Percentiles rank a stretch among this genome's conserved stretches.
phyloP scores from a whole-genome alignment of 2,329 filamentous ascomycete genomes.

The Diatrype stigma region DNA sequence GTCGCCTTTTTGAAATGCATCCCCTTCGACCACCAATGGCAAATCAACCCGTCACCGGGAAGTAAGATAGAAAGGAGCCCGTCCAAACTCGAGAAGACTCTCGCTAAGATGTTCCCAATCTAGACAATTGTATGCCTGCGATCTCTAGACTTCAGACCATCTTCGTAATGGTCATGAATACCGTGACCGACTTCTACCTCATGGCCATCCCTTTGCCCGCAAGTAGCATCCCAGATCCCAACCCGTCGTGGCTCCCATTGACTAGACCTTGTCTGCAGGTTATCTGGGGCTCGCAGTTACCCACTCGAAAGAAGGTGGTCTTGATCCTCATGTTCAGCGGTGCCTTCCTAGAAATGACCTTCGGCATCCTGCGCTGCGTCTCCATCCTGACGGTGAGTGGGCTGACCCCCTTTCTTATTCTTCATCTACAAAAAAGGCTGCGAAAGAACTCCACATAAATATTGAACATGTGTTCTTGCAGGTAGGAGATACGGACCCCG shows the following conservation, averaged over 20 bases:
- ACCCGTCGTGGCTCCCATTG: background rate
- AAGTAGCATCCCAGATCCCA: constrained; percentile 13
- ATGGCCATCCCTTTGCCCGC: constrained; percentile 45
- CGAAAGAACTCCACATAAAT: no score
- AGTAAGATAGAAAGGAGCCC: constrained; percentile 37
- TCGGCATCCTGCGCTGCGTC: constrained; percentile 45
- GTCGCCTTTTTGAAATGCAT: constrained; percentile 41
- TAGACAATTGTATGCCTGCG: constrained; percentile 39
- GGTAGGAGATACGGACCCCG: constrained; percentile 24
- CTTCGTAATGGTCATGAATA: constrained; percentile 43
- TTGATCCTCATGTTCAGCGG: constrained; percentile 46
- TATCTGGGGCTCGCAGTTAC: constrained; percentile 42
- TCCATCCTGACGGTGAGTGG: constrained; percentile 35
- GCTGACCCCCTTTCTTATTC: no score
- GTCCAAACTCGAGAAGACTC: no score
- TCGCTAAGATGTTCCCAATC: background rate
- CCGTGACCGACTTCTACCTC: constrained; percentile 44
- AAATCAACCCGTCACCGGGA: constrained; percentile 46
- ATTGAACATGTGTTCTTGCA: no score
- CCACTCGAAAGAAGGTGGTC: constrained; percentile 36
- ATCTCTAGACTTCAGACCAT: constrained; percentile 42
- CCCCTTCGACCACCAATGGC: constrained; percentile 43
- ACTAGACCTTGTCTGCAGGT: constrained; percentile 20
- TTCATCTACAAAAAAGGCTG: no score
- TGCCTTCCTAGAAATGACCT: constrained; percentile 46